Evolutionary conservation across 371 early-diverging fungal species (phyloP).

Genomic region (Coemansia sp.): DNA sequence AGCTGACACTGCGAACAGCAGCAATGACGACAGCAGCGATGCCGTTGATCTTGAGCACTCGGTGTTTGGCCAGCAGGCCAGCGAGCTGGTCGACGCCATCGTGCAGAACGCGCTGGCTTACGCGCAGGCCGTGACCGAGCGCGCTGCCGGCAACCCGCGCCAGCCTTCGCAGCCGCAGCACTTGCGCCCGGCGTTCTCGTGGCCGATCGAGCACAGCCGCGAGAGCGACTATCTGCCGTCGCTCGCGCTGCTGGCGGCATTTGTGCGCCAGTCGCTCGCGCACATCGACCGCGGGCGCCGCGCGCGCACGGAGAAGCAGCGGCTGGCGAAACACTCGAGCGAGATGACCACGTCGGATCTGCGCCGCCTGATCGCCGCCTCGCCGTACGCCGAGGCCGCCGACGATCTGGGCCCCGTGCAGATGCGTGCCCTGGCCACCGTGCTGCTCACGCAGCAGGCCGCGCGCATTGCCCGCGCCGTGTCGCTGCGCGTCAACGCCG

Average conservation of each 20-base stretch:
- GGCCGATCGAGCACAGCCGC: constrained; percentile 51
- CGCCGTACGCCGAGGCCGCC: constrained; percentile 32
- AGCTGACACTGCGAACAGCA: too few relatives aligned
- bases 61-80: constrained; percentile 46
- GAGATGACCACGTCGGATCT: constrained; percentile 46
- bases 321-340: constrained; percentile 30
- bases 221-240: constrained; percentile 50
- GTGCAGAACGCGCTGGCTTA: constrained; percentile 43
- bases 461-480: constrained; percentile 17
- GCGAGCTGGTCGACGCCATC: constrained; percentile 39
- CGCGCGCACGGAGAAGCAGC: constrained; percentile 36
- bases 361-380: constrained; percentile 35
- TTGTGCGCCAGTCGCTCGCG: constrained; percentile 37
- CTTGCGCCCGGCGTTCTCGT: constrained; percentile 51
- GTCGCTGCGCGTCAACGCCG: constrained; percentile 16
- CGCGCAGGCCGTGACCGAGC: constrained; percentile 44
- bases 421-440: constrained; percentile 46
- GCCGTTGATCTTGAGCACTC: constrained; percentile 21
- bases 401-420: constrained; percentile 32
- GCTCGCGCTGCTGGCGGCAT: constrained; percentile 42
- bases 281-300: constrained; percentile 29
- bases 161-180: not conserved
- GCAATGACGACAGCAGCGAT: constrained; percentile 7
- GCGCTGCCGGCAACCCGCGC: not conserved
- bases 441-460: constrained; percentile 39